A percentile compares a stretch with the other conserved stretches of the same genome.
These are phyloP conservation scores for Magnolia kwangsiensis DNA, from an alignment of 164 flowering plant genomes.

Conservation along the genomic window DNA sequence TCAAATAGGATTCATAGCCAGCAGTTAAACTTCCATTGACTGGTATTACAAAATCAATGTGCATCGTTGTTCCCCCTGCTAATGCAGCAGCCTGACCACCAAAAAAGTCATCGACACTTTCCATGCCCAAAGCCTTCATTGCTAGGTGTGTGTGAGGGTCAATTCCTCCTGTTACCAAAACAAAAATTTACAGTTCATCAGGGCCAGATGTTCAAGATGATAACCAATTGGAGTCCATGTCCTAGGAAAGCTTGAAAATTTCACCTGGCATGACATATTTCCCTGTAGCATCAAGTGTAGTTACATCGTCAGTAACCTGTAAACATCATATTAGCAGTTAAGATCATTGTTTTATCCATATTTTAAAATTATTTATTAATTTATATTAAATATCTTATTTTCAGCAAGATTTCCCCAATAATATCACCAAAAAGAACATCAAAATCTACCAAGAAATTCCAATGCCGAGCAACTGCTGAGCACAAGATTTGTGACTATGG, in stretches of 20 bases:
- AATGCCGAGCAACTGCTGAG: too few species aligned
- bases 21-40: constrained; percentile 68
- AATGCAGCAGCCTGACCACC: constrained; percentile 98
- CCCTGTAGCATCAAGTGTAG: constrained; percentile 82
- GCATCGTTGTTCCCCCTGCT: constrained; percentile 99
- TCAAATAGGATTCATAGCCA: constrained; percentile 62
- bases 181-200: neutral
- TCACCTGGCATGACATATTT: constrained; percentile 99
- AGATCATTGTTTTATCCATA: neutral
- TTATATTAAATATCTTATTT: too few species aligned
- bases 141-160: constrained; percentile 97
- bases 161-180: constrained; percentile 70
- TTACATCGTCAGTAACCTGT: constrained; percentile 85
- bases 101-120: constrained; percentile 86
- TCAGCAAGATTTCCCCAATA: too few species aligned
- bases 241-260: constrained; percentile 4
- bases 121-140: constrained; percentile 72
- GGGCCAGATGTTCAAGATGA: neutral
- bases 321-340: neutral
- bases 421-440: too few species aligned
- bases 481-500: too few species aligned
- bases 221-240: neutral
- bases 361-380: too few species aligned
- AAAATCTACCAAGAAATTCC: too few species aligned
- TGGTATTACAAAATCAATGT: constrained; percentile 91